Evolutionary conservation across 495 filamentous ascomycete genomes (phyloP), one percentile per base, ranked within the genome.

Genomic region (Aspergillus cavernicola): DNA sequence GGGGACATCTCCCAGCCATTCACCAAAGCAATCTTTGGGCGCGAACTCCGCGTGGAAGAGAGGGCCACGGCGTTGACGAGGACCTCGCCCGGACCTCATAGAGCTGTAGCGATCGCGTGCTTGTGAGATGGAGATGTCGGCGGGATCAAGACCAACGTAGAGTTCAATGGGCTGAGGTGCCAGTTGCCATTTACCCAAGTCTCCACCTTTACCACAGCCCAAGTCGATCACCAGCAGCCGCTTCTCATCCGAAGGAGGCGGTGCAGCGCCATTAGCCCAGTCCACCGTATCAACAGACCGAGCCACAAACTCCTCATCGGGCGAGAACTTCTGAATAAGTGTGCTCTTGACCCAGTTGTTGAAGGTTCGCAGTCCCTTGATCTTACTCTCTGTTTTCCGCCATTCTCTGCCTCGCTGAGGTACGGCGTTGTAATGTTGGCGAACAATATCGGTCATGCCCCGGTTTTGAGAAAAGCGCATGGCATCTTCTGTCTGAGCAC

Each of bases 301-400:
- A 20, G 81, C 68, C 24, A 76, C 63, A 55, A 78, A 84, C 37
- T 86, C 82, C 66, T 96, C 91, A 44, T 85, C 84, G 0, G 89
- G 90, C 2, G 89, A 89, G 69, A 96, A 97, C 64, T 96, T 97
- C 65, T 97, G 91, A 57, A 98, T 97, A 52, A 96, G 79, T 12
- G 86, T 90, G 67, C 89, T 95, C 77, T 98, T 98, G 67, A 97
- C 80, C 93, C 93, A 98, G 66, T 98, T 98, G 71, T 98, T 98
- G 75, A 95, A 96, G 59, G 85, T 88, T 16, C 93, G 84, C 45
- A 98, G 74, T 0, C 93, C 93, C 70, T 93, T 96, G 76, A 98
- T 98, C 51, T 86, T 84, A 64, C 86, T 90, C 60, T 92, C 89
- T 2, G 89, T 96, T 66, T 88, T 90, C 22, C 93, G 84, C 93